Conservation (phyloP, 345 rosid genomes). For the Eucalyptus brandiana region DNA sequence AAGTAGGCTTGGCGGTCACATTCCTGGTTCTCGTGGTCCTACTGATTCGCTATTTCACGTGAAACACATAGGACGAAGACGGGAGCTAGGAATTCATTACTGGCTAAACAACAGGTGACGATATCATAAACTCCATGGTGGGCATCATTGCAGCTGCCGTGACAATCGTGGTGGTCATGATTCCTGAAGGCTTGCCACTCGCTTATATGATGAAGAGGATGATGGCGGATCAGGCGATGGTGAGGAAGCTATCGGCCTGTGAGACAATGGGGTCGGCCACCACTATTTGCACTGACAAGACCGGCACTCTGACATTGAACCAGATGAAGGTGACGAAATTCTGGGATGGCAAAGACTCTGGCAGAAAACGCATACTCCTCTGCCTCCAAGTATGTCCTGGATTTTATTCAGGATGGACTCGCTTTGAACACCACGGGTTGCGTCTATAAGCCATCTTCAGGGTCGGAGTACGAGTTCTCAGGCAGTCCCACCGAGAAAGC, state of each 20-base stretch:
- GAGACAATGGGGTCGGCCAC: conserved; percentile 87
- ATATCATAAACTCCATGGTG: conserved; percentile 44
- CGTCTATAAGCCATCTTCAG: conserved; percentile 15
- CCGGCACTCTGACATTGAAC: conserved; percentile 69
- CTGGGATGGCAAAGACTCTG: conserved; percentile 41
- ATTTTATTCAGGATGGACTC: conserved; percentile 44
- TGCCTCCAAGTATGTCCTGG: conserved; percentile 12
- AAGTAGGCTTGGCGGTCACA: conserved; percentile 58
- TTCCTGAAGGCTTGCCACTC: conserved; percentile 73
- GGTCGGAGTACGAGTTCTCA: conserved; percentile 22
- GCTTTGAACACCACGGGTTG: conserved; percentile 58
- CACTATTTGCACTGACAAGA: conserved; percentile 60
- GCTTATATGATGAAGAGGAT: conserved; percentile 63
- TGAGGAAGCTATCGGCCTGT: conserved; percentile 60
- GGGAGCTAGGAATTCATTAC: conserved; percentile 31
- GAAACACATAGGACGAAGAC: conserved; percentile 38
- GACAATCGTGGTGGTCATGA: conserved; percentile 70
- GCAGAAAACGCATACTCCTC: conserved; percentile 1
- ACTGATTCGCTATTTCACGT: conserved; percentile 52
- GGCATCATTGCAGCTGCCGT: conserved; percentile 58
- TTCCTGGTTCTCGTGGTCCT: conserved; percentile 52
- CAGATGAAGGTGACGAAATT: conserved; percentile 56
- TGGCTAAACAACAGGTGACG: conserved; percentile 28
- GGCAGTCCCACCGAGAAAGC: conserved; percentile 72
- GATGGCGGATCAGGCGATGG: conserved; percentile 84